Base-by-base conservation (phyloP, 768 basidiomycete species). In the Postia placenta region DNA sequence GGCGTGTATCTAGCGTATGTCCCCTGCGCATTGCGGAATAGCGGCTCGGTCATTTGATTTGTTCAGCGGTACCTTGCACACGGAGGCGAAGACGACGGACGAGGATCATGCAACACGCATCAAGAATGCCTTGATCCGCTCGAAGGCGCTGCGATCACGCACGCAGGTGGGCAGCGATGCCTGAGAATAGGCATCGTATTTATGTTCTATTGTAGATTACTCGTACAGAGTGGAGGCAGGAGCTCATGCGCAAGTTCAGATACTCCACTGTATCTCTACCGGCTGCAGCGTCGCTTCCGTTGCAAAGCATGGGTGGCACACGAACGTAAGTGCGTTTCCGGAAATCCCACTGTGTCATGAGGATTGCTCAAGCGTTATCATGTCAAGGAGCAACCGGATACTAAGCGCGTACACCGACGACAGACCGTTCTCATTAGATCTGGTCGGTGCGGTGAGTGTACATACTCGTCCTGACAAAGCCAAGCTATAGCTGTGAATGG, bases 381-480 rank as follows among this genome's bases (percentile, higher is more conserved):
- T 9, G 9, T 28, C 11, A 9, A 43, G 42, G 3, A 9, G 17
- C 24, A 27, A 43, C 15, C 68, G 72, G 33, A 68, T 81, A n/a
- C 59, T 79, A 61, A 65, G 67, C 39, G 79, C 79, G 0, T 83
- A 84, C 56, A 59, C 53, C 4, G 67, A 77, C 20, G 76, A 75
- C 22, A 71, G 73, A 42, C 67, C 70, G 1, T 83, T 78, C 54
- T 83, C 80, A 0, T 62, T 80, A 19, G 73, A 83, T 28, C 71
- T 84, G 1, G 70, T 75, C 4, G 79, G 80, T 2, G 81, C 81
- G 1, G 81, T 81, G 3, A 27, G 2, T 37, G 27, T 47, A 27
- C 5, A 26, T 6, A n/a, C 17, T 7, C 17, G 27, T 11, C 3
- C 19, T 36, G 28, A 28, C 24, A 4, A n/a, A 2, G 24, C 6